Evolutionary conservation across 2,329 filamentous ascomycete genomes (phyloP).

Genomic region (Intubia oerlemansii): DNA sequence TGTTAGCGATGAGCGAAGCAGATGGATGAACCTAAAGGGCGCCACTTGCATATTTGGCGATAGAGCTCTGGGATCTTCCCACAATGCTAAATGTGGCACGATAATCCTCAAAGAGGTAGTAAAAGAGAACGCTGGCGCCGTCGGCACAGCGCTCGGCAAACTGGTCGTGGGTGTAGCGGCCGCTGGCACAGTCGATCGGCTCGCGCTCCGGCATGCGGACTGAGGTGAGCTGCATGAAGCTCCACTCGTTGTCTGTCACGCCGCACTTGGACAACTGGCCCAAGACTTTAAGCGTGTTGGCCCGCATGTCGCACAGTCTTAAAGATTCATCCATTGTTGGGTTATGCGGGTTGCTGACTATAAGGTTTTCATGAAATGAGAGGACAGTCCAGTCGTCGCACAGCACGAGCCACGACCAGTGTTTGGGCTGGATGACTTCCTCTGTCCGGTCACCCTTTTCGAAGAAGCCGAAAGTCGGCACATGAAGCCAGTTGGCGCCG

Average conservation of each 20-base stretch:
- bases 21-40: neutral
- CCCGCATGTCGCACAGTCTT: constrained; percentile 16
- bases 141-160: constrained; percentile 19
- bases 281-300: constrained; percentile 18
- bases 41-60: constrained; percentile 26
- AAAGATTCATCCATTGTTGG: constrained; percentile 8
- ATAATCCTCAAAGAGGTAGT: constrained; percentile 48
- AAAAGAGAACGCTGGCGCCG: constrained; percentile 38
- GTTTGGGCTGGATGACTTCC: constrained; percentile 18
- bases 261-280: constrained; percentile 17
- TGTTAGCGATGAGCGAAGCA: neutral
- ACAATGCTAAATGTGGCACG: constrained; percentile 34
- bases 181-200: no score
- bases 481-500: constrained; percentile 45
- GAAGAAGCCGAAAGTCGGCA: constrained; percentile 8
- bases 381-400: constrained; percentile 49
- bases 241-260: constrained; percentile 16
- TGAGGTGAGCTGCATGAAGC: constrained; percentile 20
- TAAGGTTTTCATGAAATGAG: constrained; percentile 38
- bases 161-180: neutral
- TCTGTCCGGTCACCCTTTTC: constrained; percentile 11
- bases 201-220: constrained; percentile 12
- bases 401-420: constrained; percentile 52
- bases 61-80: constrained; percentile 20
- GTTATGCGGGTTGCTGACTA: constrained; percentile 9